These are phyloP conservation scores for Scenedesmus sp. DNA, from an alignment of 163 green algal species.

Conservation along the genomic window DNA sequence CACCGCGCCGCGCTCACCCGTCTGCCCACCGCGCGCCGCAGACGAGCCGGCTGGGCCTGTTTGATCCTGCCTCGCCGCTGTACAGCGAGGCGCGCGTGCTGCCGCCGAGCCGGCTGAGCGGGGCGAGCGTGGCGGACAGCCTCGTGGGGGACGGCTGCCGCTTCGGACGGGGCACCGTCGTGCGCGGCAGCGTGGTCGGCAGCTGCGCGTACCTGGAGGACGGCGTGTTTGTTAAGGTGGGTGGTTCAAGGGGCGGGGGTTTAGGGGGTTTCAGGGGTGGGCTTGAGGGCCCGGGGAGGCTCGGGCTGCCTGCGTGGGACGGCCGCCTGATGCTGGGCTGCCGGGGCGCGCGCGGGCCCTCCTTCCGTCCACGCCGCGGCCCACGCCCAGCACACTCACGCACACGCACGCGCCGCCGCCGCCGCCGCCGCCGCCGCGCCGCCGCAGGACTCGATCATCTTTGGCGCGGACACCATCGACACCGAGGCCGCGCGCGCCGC, in stretches of 20 bases:
- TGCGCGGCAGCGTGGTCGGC: conserved; percentile 28
- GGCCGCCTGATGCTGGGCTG: no score
- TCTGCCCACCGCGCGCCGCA: conserved; percentile 22
- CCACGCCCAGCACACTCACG: no score
- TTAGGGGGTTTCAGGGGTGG: no score
- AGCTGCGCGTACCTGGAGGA: conserved; percentile 34
- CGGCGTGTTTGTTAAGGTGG: conserved; percentile 33
- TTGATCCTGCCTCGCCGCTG: conserved; percentile 88
- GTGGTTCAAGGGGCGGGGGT: background rate
- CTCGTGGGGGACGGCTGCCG: conserved; percentile 42
- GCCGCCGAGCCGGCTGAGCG: conserved; percentile 77
- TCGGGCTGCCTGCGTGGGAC: no score
- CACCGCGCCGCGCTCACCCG: no score
- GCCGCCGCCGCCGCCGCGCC: conserved; percentile 10
- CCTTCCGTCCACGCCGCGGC: no score
- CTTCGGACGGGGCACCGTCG: background rate
- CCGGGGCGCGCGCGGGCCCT: no score
- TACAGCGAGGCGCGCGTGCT: conserved; percentile 95
- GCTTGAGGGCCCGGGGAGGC: no score
- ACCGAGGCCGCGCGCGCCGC: conserved; percentile 58
- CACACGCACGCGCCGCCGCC: no score
- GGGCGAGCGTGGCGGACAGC: conserved; percentile 21
- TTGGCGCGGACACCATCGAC: conserved; percentile 98
- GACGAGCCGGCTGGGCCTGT: conserved; percentile 31
- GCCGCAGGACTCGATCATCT: conserved; percentile 89